Evolutionary conservation across 805 yeast genomes (phyloP).

Genomic region (Zygosaccharomyces pseudorouxii): DNA sequence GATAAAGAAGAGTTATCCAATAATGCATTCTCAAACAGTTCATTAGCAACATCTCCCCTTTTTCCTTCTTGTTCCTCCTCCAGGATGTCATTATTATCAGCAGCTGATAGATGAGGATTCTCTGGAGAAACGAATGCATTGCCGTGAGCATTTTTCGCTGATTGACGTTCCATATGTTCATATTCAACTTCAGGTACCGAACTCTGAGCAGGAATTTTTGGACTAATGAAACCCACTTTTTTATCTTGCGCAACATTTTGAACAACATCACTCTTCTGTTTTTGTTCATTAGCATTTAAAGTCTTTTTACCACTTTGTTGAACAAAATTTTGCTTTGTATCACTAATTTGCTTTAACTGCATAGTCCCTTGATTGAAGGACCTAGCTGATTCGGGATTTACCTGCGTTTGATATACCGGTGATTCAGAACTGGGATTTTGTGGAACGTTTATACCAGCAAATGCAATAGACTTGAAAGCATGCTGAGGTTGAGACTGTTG

Average conservation of each 20-base stretch:
- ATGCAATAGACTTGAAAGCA: conserved; percentile 12
- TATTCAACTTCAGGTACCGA: not conserved
- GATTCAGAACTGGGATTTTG: not conserved
- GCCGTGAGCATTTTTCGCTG: not conserved
- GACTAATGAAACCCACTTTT: not conserved
- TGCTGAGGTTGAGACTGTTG: conserved; percentile 6
- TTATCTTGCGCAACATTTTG: not conserved
- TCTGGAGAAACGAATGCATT: not conserved
- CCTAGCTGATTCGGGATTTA: not conserved
- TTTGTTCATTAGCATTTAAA: not conserved
- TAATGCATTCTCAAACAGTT: not conserved
- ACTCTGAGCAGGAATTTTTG: not conserved
- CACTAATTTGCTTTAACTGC: too few species aligned
- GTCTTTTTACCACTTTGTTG: not conserved
- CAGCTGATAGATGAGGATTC: not conserved
- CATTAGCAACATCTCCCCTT: not conserved
- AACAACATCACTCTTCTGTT: not conserved
- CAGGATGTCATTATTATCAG: not conserved
- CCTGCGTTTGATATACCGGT: not conserved
- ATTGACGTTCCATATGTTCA: not conserved
- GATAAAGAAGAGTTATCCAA: not conserved
- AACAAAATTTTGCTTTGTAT: not conserved
- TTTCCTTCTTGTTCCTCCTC: not conserved
- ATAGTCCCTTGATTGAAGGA: not conserved
- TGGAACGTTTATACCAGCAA: not conserved